A percentile compares a stretch with the other conserved stretches of the same genome.
phyloP scores from a whole-genome alignment of 176 grass and related monocot genomes.

The Leersia perrieri region DNA sequence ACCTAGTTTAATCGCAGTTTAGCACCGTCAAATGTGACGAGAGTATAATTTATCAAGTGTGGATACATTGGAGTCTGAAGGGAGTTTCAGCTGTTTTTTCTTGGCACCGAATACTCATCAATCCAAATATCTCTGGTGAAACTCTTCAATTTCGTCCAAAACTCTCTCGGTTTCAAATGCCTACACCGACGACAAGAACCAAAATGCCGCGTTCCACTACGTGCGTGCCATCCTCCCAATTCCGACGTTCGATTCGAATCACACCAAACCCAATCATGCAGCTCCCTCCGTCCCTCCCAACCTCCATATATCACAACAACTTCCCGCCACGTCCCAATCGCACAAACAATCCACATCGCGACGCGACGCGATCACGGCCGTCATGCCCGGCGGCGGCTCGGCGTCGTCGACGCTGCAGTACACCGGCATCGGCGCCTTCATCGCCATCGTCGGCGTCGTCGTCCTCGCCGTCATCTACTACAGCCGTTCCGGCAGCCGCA shows the following conservation, averaged over 20 bases:
- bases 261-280: background rate
- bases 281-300: too few species aligned
- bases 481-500: background rate
- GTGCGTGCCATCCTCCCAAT: slow-evolving; percentile 28
- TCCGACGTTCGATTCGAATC: background rate
- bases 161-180: too few species aligned
- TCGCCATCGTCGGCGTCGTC: slow-evolving; percentile 26
- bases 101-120: too few species aligned
- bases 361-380: too few species aligned
- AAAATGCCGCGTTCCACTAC: slow-evolving; percentile 5
- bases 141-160: too few species aligned
- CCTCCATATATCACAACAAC: background rate
- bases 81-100: too few species aligned
- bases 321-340: background rate
- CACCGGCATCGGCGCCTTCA: slow-evolving; percentile 37
- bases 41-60: too few species aligned
- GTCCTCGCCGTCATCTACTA: slow-evolving; percentile 4
- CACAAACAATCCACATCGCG: background rate
- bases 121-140: too few species aligned
- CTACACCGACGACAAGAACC: background rate
- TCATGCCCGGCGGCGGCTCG: slow-evolving; percentile 19
- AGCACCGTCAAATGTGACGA: too few species aligned
- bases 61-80: too few species aligned
- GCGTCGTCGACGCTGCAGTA: slow-evolving; percentile 27
- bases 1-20: too few species aligned